Base-by-base conservation (phyloP, 2,329 filamentous ascomycete genomes). In the Fusarium newnesense region DNA sequence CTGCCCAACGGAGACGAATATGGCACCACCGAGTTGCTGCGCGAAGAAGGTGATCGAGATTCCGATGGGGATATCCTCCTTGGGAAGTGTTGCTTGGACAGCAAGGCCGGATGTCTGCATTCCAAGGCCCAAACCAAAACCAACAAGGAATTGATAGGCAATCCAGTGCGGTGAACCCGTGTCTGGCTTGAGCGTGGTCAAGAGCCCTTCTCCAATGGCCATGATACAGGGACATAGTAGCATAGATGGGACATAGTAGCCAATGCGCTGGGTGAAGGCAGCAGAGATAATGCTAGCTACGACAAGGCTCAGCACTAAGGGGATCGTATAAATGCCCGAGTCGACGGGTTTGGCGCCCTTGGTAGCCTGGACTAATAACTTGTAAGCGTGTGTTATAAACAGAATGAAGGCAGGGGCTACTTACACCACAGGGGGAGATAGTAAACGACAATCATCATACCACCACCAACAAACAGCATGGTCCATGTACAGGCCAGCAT, bases 241-340 rank as follows among this genome's bases (percentile, higher is more conserved):
- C 87, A 90, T 89, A 26, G 85, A 84, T 0, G 87, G 89, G 9
- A 86, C 85, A 69, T 91, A 91, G 77, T 91, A 91, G 40, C 90
- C 90, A 34, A 89, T 81, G 60, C 84, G 84, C 59, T 87, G 85
- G 3, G 87, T 89, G 44, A 84, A 69, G 1, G 79, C 79, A 34
- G 88, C 88, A 5, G 86, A 84, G 2, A 85, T 39, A 30, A 88
- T 82, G 60, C 84, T 86, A n/a, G 84, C 85, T 15, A 87, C 80
- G 9, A 89, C 87, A 13, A 90, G 82, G 62, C 85, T 87, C 59
- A 90, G 81, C 15, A 90, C 86, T 5, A 90, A 83, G 0, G 89
- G 88, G 24, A 91, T 82, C 5, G 87, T 90, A 74, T 88, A 85
- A 63, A 90, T 83, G 26, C 89, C 89, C 0, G 88, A 90, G 36